These are phyloP conservation scores for Prunus mira DNA, from an alignment of 306 rosid species.

Conservation along the genomic window DNA sequence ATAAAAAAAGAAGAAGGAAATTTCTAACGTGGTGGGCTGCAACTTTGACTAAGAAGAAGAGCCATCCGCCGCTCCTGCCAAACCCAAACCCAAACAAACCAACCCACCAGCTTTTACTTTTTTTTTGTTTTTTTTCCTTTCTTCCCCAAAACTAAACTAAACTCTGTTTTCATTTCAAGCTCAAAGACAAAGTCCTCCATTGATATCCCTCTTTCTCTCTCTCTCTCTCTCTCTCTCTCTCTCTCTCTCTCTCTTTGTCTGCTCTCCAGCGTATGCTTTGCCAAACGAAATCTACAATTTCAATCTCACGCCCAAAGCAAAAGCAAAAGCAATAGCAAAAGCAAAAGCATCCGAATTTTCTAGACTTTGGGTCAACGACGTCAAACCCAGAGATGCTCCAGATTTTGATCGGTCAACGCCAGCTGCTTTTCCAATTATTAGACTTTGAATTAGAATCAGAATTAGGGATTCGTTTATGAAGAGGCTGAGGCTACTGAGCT, in stretches of 20 bases:
- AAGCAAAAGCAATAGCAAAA: not conserved
- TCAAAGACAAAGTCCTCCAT: not conserved
- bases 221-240: not conserved
- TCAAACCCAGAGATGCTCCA: not conserved
- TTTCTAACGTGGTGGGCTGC: constrained; percentile 18
- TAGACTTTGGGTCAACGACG: not conserved
- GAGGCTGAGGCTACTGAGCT: not conserved
- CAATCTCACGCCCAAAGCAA: no score
- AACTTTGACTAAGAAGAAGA: not conserved
- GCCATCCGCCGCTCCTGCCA: not conserved
- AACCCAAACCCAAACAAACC: not conserved
- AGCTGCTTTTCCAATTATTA: not conserved
- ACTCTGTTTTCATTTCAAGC: not conserved
- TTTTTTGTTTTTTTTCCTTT: not conserved
- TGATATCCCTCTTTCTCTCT: not conserved
- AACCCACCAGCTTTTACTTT: not conserved
- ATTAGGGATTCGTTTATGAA: constrained; percentile 1
- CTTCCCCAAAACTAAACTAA: not conserved
- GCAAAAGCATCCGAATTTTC: constrained; percentile 1
- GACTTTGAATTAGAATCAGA: not conserved
- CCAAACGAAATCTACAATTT: not conserved
- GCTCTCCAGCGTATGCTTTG: not conserved
- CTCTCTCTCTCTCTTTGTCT: not conserved
- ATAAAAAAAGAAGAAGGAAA: not conserved
- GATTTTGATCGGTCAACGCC: constrained; percentile 9